These are phyloP conservation scores for Apiospora sp. DNA, from an alignment of 2,329 filamentous ascomycete genomes.

Conservation along the genomic window DNA sequence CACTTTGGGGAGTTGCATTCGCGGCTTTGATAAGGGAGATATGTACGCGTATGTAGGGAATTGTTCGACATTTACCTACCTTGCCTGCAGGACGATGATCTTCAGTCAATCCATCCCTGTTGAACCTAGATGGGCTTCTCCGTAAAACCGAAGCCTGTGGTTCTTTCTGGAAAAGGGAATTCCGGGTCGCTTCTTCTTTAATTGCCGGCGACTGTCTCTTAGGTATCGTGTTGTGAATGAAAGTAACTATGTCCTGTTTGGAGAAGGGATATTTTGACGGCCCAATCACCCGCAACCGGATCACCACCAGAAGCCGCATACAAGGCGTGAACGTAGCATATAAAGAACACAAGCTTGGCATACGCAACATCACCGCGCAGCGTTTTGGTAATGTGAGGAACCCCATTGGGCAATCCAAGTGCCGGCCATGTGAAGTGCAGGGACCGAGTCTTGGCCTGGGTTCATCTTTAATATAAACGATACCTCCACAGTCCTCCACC, in stretches of 20 bases:
- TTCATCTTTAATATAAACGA: background rate
- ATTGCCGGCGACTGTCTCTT: background rate
- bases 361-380: background rate
- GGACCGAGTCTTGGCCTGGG: background rate
- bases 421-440: background rate
- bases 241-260: background rate
- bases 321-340: background rate
- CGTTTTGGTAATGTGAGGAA: background rate
- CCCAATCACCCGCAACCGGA: background rate
- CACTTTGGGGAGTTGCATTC: background rate
- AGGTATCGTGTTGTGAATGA: background rate
- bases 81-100: background rate
- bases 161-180: background rate
- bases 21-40: background rate
- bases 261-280: background rate
- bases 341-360: too few species aligned
- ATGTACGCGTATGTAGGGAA: too few species aligned
- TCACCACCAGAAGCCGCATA: background rate
- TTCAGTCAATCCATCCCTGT: background rate
- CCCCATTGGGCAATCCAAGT: conserved; percentile 4
- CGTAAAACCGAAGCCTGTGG: background rate
- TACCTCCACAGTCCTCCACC: background rate
- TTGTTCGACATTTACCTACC: background rate
- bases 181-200: background rate
- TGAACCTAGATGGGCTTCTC: background rate